A percentile compares a stretch with the other conserved stretches of the same genome.
Conservation (phyloP, 495 filamentous ascomycete species). For the Saxophila tyrrhenica region DNA sequence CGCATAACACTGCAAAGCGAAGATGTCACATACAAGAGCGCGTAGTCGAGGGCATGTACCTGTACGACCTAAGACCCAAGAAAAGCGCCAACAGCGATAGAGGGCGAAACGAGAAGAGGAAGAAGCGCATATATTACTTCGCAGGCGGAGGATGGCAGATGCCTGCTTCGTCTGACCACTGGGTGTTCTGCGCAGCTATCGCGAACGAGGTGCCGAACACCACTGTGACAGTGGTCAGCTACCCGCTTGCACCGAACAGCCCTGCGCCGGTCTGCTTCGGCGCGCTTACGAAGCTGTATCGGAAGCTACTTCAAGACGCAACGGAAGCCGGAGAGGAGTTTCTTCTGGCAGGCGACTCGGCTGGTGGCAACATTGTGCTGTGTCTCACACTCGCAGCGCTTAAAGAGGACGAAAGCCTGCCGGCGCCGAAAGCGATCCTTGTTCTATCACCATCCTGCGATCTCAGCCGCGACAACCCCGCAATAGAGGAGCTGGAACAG, state of each 20-base stretch:
- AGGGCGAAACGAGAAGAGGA: neutral
- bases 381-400: constrained; percentile 26
- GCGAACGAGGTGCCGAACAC: constrained; percentile 16
- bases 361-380: constrained; percentile 29
- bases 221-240: constrained; percentile 20
- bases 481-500: constrained; percentile 23
- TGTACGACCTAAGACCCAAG: constrained; percentile 25
- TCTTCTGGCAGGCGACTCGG: constrained; percentile 25
- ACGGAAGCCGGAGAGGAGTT: constrained; percentile 18
- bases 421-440: constrained; percentile 20
- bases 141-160: constrained; percentile 30
- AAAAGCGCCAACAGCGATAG: neutral
- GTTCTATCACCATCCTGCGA: constrained; percentile 32
- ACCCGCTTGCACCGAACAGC: constrained; percentile 27
- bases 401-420: neutral
- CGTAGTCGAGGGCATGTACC: constrained; percentile 20
- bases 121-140: constrained; percentile 30
- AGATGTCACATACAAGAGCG: constrained; percentile 24
- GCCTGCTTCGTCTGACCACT: constrained; percentile 27
- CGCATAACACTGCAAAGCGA: constrained; percentile 2
- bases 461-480: constrained; percentile 29
- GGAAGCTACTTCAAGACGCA: constrained; percentile 13
- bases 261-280: constrained; percentile 23
- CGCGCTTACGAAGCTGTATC: constrained; percentile 20
- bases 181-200: constrained; percentile 26